Evolutionary conservation across 73 alveolate species (phyloP), one percentile per base, ranked within the genome.

Genomic region (Paramecium tetraurelia): DNA sequence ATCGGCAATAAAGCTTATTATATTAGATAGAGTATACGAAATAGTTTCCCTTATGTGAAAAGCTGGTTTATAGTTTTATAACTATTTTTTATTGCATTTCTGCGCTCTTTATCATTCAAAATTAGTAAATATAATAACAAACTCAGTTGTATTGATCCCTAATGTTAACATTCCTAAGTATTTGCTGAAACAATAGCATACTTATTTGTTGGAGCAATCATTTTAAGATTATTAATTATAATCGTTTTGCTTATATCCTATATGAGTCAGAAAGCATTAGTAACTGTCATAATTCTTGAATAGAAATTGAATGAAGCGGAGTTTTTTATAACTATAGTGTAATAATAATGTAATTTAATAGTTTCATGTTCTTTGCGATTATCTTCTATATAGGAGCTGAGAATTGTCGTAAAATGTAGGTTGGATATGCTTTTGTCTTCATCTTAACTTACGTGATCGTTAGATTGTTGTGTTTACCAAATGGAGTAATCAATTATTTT

Each of bases 271-370:
- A 72, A n/a, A 18, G 86, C 63, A 4, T 72, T 72, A 72, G 57
- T 72, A 22, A 72, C 86, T 16, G 7, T 36, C 9, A 72, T 40
- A 33, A 72, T 72, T 29, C 35, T 72, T 36, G 86, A 72, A 38
- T 38, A 72, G 46, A 72, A 72, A 72, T 18, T 72, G 40, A 72
- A 36, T 33, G 86, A 72, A 35, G 86, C 86, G n/a, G 86, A 72
- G 40, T 72, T 72, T 36, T 72, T 72, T 36, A 36, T 72, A 10
- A 72, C 86, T 4, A 29, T 72, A 33, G 59, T 72, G 86, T 72
- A 72, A 22, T 27, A 4, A 72, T 36, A 14, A 72, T n/a, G 12
- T 12, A 16, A 36, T 29, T 35, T 35, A 21, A 31, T 72, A 72
- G 86, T 12, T 33, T 33, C 33, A 22, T 40, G 46, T 33, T 40